Conservation (phyloP, 345 rosid genomes). For the Reutealis trisperma region DNA sequence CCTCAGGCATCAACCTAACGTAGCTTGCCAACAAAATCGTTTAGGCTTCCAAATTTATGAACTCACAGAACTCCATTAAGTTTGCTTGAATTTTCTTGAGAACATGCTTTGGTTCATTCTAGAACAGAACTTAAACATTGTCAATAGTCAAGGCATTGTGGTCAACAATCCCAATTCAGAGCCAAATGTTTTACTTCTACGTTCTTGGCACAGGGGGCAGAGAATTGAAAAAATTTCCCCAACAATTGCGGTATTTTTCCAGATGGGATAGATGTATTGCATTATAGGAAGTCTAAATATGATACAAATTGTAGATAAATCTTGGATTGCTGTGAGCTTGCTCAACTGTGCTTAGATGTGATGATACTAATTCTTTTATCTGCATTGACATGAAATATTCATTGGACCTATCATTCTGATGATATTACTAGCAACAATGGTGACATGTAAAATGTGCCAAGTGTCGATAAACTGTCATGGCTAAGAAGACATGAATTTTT, state of each 20-base stretch:
- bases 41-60: not conserved
- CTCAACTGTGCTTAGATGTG: not conserved
- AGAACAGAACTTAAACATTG: too few species aligned
- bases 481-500: not conserved
- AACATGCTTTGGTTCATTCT: too few species aligned
- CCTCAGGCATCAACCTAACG: not conserved
- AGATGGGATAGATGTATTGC: not conserved
- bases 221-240: not conserved
- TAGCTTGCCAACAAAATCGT: not conserved
- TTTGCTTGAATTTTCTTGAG: too few species aligned
- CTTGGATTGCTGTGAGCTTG: not conserved
- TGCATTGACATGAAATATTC: not conserved
- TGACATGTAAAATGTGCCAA: not conserved
- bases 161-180: not conserved
- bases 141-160: too few species aligned
- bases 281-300: not conserved
- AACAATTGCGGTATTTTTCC: not conserved
- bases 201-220: constrained; percentile 3
- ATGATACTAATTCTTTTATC: not conserved
- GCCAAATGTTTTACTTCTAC: not conserved
- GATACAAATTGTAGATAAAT: not conserved
- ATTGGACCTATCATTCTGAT: too few species aligned
- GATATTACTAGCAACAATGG: not conserved
- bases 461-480: not conserved
- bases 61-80: too few species aligned